Conservation (phyloP, 2,329 filamentous ascomycete genomes). For the Anisogramma anomala region DNA sequence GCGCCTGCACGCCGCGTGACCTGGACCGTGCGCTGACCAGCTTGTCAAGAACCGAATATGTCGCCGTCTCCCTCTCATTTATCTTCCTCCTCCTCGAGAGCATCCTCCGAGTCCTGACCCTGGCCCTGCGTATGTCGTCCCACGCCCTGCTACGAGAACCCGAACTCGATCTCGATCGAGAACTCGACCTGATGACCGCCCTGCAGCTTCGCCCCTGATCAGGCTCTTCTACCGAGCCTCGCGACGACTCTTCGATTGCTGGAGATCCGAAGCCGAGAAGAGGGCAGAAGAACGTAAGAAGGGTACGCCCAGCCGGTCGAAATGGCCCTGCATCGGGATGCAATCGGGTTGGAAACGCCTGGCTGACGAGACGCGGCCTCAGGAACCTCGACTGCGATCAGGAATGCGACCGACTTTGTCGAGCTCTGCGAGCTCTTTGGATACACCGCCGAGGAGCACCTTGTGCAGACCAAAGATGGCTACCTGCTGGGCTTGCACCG, state of each 20-base stretch:
- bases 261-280: conserved; percentile 59
- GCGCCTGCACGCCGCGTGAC: neutral
- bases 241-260: conserved; percentile 67
- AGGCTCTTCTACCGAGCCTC: conserved; percentile 73
- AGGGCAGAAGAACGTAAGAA: conserved; percentile 58
- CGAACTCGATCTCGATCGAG: too few species aligned
- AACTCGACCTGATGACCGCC: too few species aligned
- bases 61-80: conserved; percentile 76
- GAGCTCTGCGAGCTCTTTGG: conserved; percentile 88
- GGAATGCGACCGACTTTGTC: conserved; percentile 80
- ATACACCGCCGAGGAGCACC: conserved; percentile 90
- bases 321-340: conserved; percentile 25
- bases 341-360: neutral
- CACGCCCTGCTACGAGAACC: too few species aligned
- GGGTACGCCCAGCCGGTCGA: conserved; percentile 31
- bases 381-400: conserved; percentile 64
- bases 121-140: conserved; percentile 64
- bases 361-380: conserved; percentile 27
- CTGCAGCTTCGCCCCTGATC: conserved; percentile 63
- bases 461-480: conserved; percentile 88
- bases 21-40: neutral
- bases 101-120: conserved; percentile 71
- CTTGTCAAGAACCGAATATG: conserved; percentile 60
- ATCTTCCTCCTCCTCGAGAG: conserved; percentile 72
- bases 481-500: conserved; percentile 86